These are phyloP conservation scores for Lactifluus rugatus DNA, from an alignment of 768 basidiomycete genomes.

Conservation along the genomic window DNA sequence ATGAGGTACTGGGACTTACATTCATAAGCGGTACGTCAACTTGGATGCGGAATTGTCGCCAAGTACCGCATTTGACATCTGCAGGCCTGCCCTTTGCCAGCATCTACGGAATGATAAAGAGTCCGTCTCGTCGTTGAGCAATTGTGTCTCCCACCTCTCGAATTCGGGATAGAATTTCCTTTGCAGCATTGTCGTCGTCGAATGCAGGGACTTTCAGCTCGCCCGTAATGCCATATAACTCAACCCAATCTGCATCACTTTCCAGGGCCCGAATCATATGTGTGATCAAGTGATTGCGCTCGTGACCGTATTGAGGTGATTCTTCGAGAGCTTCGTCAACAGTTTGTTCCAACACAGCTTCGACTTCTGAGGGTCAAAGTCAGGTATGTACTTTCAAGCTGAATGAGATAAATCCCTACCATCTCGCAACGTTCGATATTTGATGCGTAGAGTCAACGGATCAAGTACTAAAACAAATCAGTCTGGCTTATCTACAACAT, in stretches of 20 bases:
- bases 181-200: slow-evolving; percentile 25
- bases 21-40: slow-evolving; percentile 78
- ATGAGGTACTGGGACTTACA: slow-evolving; percentile 35
- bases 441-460: slow-evolving; percentile 51
- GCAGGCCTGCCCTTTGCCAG: slow-evolving; percentile 35
- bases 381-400: background rate
- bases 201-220: slow-evolving; percentile 49
- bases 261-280: slow-evolving; percentile 52
- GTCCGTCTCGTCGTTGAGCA: slow-evolving; percentile 21
- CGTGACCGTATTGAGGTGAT: slow-evolving; percentile 25
- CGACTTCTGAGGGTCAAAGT: slow-evolving; percentile 46
- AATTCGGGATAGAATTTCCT: slow-evolving; percentile 22
- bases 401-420: slow-evolving; percentile 36
- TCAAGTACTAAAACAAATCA: slow-evolving; percentile 41
- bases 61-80: slow-evolving; percentile 32
- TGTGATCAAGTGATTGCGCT: slow-evolving; percentile 37
- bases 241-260: slow-evolving; percentile 55
- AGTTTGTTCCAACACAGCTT: slow-evolving; percentile 44
- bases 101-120: slow-evolving; percentile 20
- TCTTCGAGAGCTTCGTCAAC: slow-evolving; percentile 36
- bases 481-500: background rate
- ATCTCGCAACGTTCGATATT: slow-evolving; percentile 74
- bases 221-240: slow-evolving; percentile 59
- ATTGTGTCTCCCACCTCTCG: slow-evolving; percentile 29
- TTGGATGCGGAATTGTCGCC: slow-evolving; percentile 73